Conservation (phyloP, 441 rosid species). For the Corymbia calophylla region DNA sequence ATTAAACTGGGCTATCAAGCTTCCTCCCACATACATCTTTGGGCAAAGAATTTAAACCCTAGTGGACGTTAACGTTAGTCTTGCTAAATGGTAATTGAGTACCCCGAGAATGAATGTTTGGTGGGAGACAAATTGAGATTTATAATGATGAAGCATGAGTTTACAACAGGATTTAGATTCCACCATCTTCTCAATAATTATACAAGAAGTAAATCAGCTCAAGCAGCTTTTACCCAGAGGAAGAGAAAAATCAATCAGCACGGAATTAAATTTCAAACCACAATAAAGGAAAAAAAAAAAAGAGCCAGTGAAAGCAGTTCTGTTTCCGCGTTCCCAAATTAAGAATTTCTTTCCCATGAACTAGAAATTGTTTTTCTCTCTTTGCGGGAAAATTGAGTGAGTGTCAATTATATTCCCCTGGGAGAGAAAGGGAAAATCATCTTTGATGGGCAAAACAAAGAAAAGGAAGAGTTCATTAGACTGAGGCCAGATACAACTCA, state of each 20-base stretch:
- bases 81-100: not conserved
- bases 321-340: not conserved
- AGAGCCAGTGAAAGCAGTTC: not conserved
- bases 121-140: constrained; percentile 30
- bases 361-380: not conserved
- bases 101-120: not conserved
- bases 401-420: not conserved
- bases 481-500: not conserved
- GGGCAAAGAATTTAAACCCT: not conserved
- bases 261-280: not conserved
- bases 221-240: not conserved
- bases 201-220: not conserved
- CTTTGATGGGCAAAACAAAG: not conserved
- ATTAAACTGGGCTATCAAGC: not conserved
- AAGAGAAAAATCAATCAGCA: not conserved
- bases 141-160: constrained; percentile 32
- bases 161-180: constrained; percentile 4
- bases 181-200: constrained; percentile 1
- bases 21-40: not conserved
- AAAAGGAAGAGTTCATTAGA: not conserved
- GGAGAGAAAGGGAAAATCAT: not conserved
- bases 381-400: not conserved
- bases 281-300: not conserved
- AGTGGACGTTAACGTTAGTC: not conserved
- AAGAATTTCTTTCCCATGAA: not conserved